A percentile compares a stretch with the other conserved stretches of the same genome.
These are phyloP conservation scores for Balansia obtecta DNA, from an alignment of 2,329 filamentous ascomycete genomes.

Conservation along the genomic window DNA sequence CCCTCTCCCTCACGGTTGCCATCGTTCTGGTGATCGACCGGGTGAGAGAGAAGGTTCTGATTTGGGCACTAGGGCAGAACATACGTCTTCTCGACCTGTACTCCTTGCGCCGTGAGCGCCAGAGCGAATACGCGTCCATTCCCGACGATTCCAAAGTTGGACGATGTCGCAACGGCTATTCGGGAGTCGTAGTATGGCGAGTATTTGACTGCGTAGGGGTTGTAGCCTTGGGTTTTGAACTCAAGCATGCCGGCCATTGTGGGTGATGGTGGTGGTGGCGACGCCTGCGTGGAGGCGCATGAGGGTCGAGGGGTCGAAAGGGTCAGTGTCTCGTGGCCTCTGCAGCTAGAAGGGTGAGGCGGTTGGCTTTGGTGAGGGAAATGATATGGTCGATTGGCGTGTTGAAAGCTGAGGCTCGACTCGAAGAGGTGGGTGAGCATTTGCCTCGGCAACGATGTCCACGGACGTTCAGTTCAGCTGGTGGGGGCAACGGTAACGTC, in stretches of 20 bases:
- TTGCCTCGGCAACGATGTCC: conserved; percentile 5
- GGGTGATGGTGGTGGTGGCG: background rate
- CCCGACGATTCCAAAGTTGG: conserved; percentile 94
- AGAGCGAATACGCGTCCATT: conserved; percentile 86
- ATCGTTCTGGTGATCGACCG: too few species aligned
- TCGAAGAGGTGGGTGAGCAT: conserved; percentile 6
- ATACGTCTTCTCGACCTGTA: conserved; percentile 73
- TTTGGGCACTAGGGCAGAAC: conserved; percentile 9
- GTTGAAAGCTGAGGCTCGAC: conserved; percentile 2
- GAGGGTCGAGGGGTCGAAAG: background rate
- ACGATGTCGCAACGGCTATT: conserved; percentile 77
- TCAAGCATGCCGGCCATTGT: conserved; percentile 65
- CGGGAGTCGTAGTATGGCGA: conserved; percentile 96
- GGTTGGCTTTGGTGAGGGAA: background rate
- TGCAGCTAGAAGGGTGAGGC: background rate
- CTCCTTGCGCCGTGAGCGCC: conserved; percentile 69
- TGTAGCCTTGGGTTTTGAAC: conserved; percentile 85
- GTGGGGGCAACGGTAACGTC: background rate
- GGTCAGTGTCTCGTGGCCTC: too few species aligned
- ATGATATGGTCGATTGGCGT: background rate
- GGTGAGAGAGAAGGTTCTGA: too few species aligned
- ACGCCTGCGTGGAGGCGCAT: conserved; percentile 11
- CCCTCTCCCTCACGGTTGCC: too few species aligned
- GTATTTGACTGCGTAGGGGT: conserved; percentile 95
- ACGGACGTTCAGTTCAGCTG: background rate